Evolutionary conservation across 2,329 filamentous ascomycete species (phyloP), one percentile per base, ranked within the genome.

Genomic region (Podosphaera xanthii): DNA sequence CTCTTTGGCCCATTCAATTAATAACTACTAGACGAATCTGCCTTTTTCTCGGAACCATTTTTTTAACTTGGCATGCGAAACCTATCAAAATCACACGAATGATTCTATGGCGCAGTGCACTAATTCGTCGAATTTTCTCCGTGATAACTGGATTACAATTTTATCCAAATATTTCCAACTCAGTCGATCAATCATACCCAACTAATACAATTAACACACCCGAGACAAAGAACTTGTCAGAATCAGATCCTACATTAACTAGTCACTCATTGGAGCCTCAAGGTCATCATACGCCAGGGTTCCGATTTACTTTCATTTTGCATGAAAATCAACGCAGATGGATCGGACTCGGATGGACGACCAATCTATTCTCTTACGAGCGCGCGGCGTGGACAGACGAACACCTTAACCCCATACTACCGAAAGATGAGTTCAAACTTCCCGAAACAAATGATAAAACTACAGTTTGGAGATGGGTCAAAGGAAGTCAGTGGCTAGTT

Each of bases 311-410:
- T 0, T 98, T 98, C 63, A 90, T 92, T 55, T 77, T 98, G 2
- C 97, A 90, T 67, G 92, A 98, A 70, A 98, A 98, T 66, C 92
- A 98, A 71, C 80, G 92, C 49, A 81, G 92, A 58, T 98, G 92
- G 92, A 74, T 98, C 3, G 91, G 90, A 0, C 78, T 98, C 10
- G 92, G 92, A 0, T 98, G 92, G 90, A 97, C 92, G 0, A 84
- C 84, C 2, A 94, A 84, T 46, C 75, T 98, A 62, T 88, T 98
- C 64, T 83, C 89, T 0, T 94, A 96, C 67, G 92, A 98, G 69
- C 79, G 92, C 49, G 79, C 84, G 1, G 78, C 90, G 0, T 98
- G 92, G 91, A 96, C 92, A 0, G 92, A 98, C 70, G 92, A 98
- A 71, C 89, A 96, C 69, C 80, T 94, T 59, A 95, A 95, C 62